A percentile compares a stretch with the other conserved stretches of the same genome.
These are phyloP conservation scores for Ogataea sp. DNA, from an alignment of 805 yeast species.

Conservation along the genomic window DNA sequence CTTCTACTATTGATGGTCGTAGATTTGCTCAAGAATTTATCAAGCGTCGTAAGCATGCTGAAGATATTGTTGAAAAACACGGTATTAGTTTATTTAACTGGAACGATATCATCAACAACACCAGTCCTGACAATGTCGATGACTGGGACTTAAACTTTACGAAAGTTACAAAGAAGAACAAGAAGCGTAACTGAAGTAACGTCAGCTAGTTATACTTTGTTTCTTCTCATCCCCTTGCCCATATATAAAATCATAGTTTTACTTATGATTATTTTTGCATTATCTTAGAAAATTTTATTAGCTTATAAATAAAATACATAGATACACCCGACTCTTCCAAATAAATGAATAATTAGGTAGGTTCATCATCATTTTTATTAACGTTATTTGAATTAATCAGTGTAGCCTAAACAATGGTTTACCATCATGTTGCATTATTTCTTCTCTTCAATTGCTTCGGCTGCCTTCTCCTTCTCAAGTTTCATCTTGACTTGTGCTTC, in stretches of 20 bases:
- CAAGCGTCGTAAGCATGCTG: constrained; percentile 69
- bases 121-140: constrained; percentile 29
- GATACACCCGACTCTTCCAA: no score
- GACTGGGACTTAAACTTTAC: constrained; percentile 44
- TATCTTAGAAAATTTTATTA: no score
- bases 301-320: no score
- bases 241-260: no score
- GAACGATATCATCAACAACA: constrained; percentile 48
- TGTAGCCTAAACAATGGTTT: no score
- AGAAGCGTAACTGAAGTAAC: constrained; percentile 25
- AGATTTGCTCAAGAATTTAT: constrained; percentile 87
- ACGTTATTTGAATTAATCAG: no score
- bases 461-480: constrained; percentile 1
- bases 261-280: no score
- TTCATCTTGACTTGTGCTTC: constrained; percentile 10
- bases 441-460: neutral
- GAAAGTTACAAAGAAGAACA: constrained; percentile 54
- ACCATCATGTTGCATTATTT: no score
- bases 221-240: no score
- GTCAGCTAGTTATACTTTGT: neutral
- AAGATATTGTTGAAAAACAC: constrained; percentile 37
- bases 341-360: no score
- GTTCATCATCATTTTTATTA: no score
- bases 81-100: constrained; percentile 44
- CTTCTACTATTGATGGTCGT: constrained; percentile 89